These are phyloP conservation scores for Bimuria novae-zelandiae DNA, from an alignment of 2,329 filamentous ascomycete species.

Conservation along the genomic window DNA sequence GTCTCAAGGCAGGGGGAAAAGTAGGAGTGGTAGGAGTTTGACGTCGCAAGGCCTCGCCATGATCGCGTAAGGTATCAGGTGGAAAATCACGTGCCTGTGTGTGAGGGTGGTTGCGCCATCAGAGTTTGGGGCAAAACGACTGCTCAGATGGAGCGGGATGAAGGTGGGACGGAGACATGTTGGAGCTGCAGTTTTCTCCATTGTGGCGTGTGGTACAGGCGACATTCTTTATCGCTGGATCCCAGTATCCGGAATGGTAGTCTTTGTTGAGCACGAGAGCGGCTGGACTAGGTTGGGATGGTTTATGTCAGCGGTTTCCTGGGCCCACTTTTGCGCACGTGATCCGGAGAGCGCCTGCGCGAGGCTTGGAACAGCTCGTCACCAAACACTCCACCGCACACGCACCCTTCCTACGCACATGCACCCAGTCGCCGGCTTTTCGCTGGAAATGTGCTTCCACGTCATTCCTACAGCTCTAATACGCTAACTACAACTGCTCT, in stretches of 20 bases:
- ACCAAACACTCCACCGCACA: slow-evolving; percentile 9
- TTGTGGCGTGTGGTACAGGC: not conserved
- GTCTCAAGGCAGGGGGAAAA: too few relatives aligned
- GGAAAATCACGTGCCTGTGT: too few relatives aligned
- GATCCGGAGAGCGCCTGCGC: not conserved
- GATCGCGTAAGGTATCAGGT: too few relatives aligned
- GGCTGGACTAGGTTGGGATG: too few relatives aligned
- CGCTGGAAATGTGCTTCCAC: slow-evolving; percentile 36
- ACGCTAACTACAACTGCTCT: slow-evolving; percentile 22
- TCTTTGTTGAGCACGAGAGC: not conserved
- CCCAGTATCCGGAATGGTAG: not conserved
- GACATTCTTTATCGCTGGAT: not conserved
- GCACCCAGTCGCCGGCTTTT: slow-evolving; percentile 25
- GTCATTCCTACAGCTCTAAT: slow-evolving; percentile 23
- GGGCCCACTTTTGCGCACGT: too few relatives aligned
- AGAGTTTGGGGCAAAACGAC: too few relatives aligned
- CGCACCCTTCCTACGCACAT: slow-evolving; percentile 19
- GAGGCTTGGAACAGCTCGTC: not conserved
- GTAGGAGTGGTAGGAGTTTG: too few relatives aligned
- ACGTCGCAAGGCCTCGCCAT: too few relatives aligned
- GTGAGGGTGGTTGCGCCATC: too few relatives aligned
- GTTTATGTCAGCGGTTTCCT: not conserved
- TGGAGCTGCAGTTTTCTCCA: not conserved
- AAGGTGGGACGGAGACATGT: not conserved
- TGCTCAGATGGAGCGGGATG: not conserved